A percentile compares a stretch with the other conserved stretches of the same genome.
phyloP scores from a whole-genome alignment of 116 monocot species.

The Thalassia testudinum region DNA sequence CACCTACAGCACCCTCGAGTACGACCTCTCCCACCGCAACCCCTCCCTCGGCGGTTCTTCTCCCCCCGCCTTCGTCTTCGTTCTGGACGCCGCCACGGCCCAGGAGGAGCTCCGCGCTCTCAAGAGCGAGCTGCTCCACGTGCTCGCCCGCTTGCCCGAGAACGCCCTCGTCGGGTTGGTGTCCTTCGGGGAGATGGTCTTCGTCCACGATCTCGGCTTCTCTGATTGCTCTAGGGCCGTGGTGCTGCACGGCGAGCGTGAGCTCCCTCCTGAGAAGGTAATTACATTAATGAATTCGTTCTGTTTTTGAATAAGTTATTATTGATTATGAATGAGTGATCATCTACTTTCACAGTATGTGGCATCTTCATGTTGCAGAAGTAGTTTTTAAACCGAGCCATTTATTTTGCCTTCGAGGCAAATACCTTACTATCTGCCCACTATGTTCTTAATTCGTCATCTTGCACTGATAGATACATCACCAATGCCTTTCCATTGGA shows the following conservation, averaged over 20 bases:
- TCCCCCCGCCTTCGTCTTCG: slow-evolving; percentile 20
- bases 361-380: too few relatives aligned
- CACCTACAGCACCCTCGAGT: slow-evolving; percentile 85
- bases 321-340: too few relatives aligned
- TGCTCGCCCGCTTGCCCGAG: slow-evolving; percentile 68
- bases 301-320: not conserved
- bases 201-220: slow-evolving; percentile 69
- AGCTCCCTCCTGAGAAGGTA: slow-evolving; percentile 59
- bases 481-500: too few relatives aligned
- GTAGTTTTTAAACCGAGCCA: too few relatives aligned
- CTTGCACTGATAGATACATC: too few relatives aligned
- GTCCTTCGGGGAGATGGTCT: slow-evolving; percentile 68
- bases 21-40: slow-evolving; percentile 22
- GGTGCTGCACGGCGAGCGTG: slow-evolving; percentile 55
- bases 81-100: slow-evolving; percentile 61
- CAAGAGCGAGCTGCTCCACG: slow-evolving; percentile 59
- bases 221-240: slow-evolving; percentile 50
- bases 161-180: slow-evolving; percentile 57
- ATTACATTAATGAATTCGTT: not conserved
- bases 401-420: too few relatives aligned
- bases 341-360: too few relatives aligned
- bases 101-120: slow-evolving; percentile 48
- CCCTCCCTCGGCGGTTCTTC: slow-evolving; percentile 4
- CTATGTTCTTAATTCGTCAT: too few relatives aligned
- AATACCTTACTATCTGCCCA: too few relatives aligned